Conservation (phyloP, 2,329 filamentous ascomycete species). For the Fusarium keratoplasticum region DNA sequence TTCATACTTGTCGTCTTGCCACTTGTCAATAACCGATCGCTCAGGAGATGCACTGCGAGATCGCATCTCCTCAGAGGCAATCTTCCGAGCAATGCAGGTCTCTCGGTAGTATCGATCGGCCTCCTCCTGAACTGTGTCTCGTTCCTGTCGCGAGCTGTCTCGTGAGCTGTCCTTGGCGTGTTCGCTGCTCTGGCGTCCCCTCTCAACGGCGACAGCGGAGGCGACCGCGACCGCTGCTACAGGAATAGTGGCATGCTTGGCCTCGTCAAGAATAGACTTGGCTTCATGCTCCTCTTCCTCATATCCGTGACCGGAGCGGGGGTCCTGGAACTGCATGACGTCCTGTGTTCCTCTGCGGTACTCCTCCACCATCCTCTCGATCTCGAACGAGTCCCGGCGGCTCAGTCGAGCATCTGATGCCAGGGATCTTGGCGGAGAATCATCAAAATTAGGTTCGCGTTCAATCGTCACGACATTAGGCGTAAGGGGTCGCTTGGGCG, state of each 20-base stretch:
- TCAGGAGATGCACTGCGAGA: conserved; percentile 64
- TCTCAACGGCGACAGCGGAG: conserved; percentile 58
- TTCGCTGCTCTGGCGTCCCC: conserved; percentile 42
- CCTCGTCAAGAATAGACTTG: conserved; percentile 57
- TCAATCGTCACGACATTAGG: conserved; percentile 66
- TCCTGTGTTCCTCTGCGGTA: conserved; percentile 40
- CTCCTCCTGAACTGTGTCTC: conserved; percentile 65
- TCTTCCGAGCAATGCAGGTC: conserved; percentile 63
- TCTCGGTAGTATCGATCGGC: conserved; percentile 70
- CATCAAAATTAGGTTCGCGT: conserved; percentile 63
- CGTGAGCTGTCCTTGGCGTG: conserved; percentile 36
- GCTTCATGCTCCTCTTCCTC: conserved; percentile 58
- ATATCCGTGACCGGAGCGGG: conserved; percentile 40
- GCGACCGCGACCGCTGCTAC: conserved; percentile 60
- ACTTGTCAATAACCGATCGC: conserved; percentile 67
- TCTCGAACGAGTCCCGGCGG: conserved; percentile 63
- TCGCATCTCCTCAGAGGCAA: conserved; percentile 64
- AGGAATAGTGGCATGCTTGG: conserved; percentile 61
- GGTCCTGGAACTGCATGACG: conserved; percentile 30
- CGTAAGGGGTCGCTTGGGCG: conserved; percentile 57
- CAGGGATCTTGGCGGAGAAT: conserved; percentile 46
- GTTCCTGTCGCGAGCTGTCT: conserved; percentile 49
- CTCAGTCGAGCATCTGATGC: conserved; percentile 55
- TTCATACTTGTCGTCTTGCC: conserved; percentile 53
- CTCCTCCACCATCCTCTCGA: conserved; percentile 51